Conservation (phyloP, 306 rosid genomes). For the Alnus rubra region DNA sequence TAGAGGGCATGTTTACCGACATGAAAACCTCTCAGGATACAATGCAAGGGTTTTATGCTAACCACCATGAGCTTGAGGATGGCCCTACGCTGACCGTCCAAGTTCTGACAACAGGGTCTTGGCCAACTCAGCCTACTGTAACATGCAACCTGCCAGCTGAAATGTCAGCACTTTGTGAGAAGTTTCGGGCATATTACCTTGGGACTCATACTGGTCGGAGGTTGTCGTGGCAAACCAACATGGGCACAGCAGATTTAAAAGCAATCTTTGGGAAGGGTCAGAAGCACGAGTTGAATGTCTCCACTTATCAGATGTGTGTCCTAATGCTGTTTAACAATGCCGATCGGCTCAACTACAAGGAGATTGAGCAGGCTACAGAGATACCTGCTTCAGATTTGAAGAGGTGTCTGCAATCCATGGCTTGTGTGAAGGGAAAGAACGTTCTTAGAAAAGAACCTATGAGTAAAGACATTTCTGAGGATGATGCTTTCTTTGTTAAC, state of each 20-base stretch:
- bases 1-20: conserved; percentile 87
- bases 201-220: conserved; percentile 75
- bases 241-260: conserved; percentile 84
- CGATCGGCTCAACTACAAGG: conserved; percentile 66
- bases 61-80: conserved; percentile 57
- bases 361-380: conserved; percentile 79
- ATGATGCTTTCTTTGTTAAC: conserved; percentile 65
- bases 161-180: conserved; percentile 68
- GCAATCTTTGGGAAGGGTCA: conserved; percentile 81
- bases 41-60: conserved; percentile 70
- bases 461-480: conserved; percentile 80
- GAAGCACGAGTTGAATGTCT: conserved; percentile 81
- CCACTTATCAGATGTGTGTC: conserved; percentile 87
- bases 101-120: conserved; percentile 77
- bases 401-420: conserved; percentile 84
- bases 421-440: conserved; percentile 83
- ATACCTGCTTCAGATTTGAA: conserved; percentile 72
- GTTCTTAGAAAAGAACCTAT: conserved; percentile 83
- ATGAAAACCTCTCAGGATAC: conserved; percentile 82
- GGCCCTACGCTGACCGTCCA: conserved; percentile 79
- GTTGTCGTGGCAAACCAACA: conserved; percentile 83
- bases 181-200: conserved; percentile 74
- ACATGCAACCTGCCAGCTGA: conserved; percentile 84
- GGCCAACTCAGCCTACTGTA: conserved; percentile 77
- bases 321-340: conserved; percentile 77